Evolutionary conservation across 352 stramenopile species (phyloP).

Genomic region (Albugo laibachii): DNA sequence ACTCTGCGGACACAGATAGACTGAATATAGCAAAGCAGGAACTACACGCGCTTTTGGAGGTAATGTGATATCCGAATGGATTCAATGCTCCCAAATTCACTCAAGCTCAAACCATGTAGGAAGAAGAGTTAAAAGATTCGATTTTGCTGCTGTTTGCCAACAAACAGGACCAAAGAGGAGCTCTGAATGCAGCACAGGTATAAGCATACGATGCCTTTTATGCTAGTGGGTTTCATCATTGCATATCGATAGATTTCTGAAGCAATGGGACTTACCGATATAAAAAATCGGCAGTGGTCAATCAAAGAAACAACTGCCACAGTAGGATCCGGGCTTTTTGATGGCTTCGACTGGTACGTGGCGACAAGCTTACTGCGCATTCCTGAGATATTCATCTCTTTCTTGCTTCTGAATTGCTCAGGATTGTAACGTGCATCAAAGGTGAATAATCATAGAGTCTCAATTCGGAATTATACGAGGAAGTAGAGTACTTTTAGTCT

Average conservation of each 20-base stretch:
- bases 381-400: neutral
- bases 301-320: slow-evolving; percentile 98
- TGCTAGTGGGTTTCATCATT: neutral
- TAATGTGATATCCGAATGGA: slow-evolving; percentile 4
- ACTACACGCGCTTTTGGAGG: slow-evolving; percentile 94
- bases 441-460: slow-evolving; percentile 27
- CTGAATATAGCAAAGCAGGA: slow-evolving; percentile 96
- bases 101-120: slow-evolving; percentile 19
- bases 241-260: slow-evolving; percentile 84
- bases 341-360: slow-evolving; percentile 97
- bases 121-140: slow-evolving; percentile 97
- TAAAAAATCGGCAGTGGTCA: slow-evolving; percentile 98
- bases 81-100: neutral
- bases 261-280: slow-evolving; percentile 92
- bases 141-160: slow-evolving; percentile 99
- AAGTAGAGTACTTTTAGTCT: no score
- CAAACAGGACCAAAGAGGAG: slow-evolving; percentile 98
- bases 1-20: slow-evolving; percentile 92
- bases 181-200: slow-evolving; percentile 75
- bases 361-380: neutral
- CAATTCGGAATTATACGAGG: no score
- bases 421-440: slow-evolving; percentile 82
- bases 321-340: slow-evolving; percentile 95
- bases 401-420: slow-evolving; percentile 6
- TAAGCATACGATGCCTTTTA: neutral